Conservation (phyloP, 805 yeast species). For the Suhomyces pyralidae region DNA sequence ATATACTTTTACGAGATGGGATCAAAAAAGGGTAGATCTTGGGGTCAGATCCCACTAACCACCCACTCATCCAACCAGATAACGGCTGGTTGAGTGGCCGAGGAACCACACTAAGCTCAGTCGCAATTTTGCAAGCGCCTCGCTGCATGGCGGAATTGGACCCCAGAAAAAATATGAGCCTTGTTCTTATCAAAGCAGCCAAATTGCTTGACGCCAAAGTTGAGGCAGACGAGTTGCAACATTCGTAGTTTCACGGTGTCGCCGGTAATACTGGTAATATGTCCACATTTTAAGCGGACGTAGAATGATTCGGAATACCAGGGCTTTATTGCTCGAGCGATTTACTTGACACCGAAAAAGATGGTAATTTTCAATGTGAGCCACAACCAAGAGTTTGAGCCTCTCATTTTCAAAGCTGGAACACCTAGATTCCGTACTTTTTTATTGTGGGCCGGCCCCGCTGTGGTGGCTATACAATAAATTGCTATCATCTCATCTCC, state of each 20-base stretch:
- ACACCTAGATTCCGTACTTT: neutral
- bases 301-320: neutral
- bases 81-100: neutral
- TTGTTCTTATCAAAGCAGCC: neutral
- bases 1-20: too few species aligned
- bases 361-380: neutral
- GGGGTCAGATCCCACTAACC: neutral
- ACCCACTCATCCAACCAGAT: neutral
- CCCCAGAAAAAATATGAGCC: neutral
- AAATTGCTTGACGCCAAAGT: neutral
- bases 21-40: too few species aligned
- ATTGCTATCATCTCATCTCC: neutral
- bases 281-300: neutral
- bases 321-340: neutral
- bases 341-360: neutral
- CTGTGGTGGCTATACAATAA: neutral
- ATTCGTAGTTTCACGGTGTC: neutral
- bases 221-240: neutral
- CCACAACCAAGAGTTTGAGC: neutral
- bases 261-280: neutral
- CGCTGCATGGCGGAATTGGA: neutral
- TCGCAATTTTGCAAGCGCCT: neutral
- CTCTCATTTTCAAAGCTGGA: neutral
- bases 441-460: neutral
- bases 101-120: neutral